Percentiles rank a stretch among this genome's conserved stretches.
phyloP scores from a whole-genome alignment of 1,284 basidiomycete species.

The Malassezia dermatis region DNA sequence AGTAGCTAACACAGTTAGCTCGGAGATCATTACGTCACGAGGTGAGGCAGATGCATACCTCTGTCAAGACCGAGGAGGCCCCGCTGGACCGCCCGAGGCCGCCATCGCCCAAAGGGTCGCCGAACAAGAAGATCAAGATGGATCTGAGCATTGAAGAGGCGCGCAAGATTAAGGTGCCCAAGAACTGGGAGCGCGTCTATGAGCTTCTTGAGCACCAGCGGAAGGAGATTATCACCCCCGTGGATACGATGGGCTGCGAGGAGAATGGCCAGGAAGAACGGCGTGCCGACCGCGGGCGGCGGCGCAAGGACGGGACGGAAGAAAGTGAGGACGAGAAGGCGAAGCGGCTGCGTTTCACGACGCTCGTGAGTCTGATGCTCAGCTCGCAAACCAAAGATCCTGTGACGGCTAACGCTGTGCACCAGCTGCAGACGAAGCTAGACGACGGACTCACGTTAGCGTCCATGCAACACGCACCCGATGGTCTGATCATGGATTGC shows the following conservation, averaged over 20 bases:
- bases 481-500: slow-evolving; percentile 58
- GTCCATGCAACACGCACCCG: slow-evolving; percentile 60
- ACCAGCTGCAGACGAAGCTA: slow-evolving; percentile 62
- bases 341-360: slow-evolving; percentile 68
- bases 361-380: slow-evolving; percentile 84
- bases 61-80: slow-evolving; percentile 1
- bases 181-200: slow-evolving; percentile 29
- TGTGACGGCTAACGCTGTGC: slow-evolving; percentile 66
- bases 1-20: not conserved
- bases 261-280: slow-evolving; percentile 32
- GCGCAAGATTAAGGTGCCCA: slow-evolving; percentile 24
- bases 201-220: slow-evolving; percentile 27
- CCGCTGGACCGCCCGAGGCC: not conserved
- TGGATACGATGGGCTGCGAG: slow-evolving; percentile 48
- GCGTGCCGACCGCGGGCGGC: slow-evolving; percentile 25
- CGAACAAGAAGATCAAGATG: slow-evolving; percentile 37
- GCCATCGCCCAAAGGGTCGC: slow-evolving; percentile 22
- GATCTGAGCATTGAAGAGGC: slow-evolving; percentile 32
- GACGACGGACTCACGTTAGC: slow-evolving; percentile 68
- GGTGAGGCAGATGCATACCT: not conserved
- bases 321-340: slow-evolving; percentile 24
- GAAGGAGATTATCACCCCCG: slow-evolving; percentile 37
- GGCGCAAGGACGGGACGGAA: slow-evolving; percentile 4
- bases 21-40: not conserved
- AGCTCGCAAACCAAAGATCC: slow-evolving; percentile 70